Percentiles rank a stretch among this genome's conserved stretches.
Conservation (phyloP, 2,329 filamentous ascomycete species). For the Penicillium sp. region DNA sequence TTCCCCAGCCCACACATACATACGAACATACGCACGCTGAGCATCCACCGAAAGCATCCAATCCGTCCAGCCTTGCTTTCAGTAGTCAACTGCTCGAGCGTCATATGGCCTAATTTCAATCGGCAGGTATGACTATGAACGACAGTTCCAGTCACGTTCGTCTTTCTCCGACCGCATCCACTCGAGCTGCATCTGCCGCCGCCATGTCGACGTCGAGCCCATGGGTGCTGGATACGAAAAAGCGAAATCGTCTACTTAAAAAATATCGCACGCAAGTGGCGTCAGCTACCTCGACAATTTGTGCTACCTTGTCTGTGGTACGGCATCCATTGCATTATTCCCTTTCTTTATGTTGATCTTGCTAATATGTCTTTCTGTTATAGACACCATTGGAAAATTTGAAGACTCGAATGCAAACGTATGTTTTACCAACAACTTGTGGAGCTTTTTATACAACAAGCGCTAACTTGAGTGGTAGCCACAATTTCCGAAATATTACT, state of each 20-base stretch:
- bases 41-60: slow-evolving; percentile 1
- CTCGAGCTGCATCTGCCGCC: slow-evolving; percentile 30
- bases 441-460: background rate
- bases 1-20: slow-evolving; percentile 37
- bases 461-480: slow-evolving; percentile 25
- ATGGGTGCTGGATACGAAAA: slow-evolving; percentile 37
- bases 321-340: slow-evolving; percentile 15
- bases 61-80: background rate
- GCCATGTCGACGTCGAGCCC: slow-evolving; percentile 28
- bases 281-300: slow-evolving; percentile 41
- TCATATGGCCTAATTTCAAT: slow-evolving; percentile 15
- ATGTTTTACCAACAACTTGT: slow-evolving; percentile 17
- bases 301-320: slow-evolving; percentile 45
- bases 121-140: slow-evolving; percentile 35
- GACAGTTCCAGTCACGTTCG: slow-evolving; percentile 40
- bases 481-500: slow-evolving; percentile 42
- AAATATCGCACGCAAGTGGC: slow-evolving; percentile 45
- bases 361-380: background rate
- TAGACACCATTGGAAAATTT: slow-evolving; percentile 47
- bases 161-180: slow-evolving; percentile 30
- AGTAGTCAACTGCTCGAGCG: background rate
- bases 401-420: slow-evolving; percentile 50
- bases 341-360: slow-evolving; percentile 14
- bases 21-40: slow-evolving; percentile 6
- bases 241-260: slow-evolving; percentile 42